Conservation (phyloP, 352 stramenopile species). For the Thraustotheca clavata region DNA sequence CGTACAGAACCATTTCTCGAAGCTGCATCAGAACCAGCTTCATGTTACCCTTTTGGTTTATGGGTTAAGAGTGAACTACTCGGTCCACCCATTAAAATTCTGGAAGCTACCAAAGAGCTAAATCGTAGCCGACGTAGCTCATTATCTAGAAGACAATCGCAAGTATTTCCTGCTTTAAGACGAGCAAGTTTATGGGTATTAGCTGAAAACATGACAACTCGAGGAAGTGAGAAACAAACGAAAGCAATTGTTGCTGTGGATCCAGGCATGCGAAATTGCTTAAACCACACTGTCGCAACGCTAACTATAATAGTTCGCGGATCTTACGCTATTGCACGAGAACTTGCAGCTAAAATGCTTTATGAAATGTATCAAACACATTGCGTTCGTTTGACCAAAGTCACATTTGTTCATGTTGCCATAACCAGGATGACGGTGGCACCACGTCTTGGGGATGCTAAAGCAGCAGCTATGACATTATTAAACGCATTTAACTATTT, state of each 20-base stretch:
- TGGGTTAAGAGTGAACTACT: background rate
- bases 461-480: background rate
- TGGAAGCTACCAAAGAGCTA: background rate
- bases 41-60: background rate
- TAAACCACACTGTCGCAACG: background rate
- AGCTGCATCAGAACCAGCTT: background rate
- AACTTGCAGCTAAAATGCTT: background rate
- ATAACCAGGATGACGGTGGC: background rate
- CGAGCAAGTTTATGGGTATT: background rate
- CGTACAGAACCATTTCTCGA: background rate
- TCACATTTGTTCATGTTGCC: background rate
- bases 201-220: background rate
- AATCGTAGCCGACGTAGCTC: background rate
- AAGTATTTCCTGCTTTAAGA: background rate
- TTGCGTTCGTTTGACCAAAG: background rate
- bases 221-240: background rate
- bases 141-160: background rate
- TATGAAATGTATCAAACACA: slow-evolving; percentile 10
- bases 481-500: background rate
- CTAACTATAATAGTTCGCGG: background rate
- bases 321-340: background rate
- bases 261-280: background rate
- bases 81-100: background rate
- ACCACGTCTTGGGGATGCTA: background rate
- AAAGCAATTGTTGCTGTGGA: background rate